Conservation (phyloP, 306 rosid genomes). For the Leucaena leucocephala region DNA sequence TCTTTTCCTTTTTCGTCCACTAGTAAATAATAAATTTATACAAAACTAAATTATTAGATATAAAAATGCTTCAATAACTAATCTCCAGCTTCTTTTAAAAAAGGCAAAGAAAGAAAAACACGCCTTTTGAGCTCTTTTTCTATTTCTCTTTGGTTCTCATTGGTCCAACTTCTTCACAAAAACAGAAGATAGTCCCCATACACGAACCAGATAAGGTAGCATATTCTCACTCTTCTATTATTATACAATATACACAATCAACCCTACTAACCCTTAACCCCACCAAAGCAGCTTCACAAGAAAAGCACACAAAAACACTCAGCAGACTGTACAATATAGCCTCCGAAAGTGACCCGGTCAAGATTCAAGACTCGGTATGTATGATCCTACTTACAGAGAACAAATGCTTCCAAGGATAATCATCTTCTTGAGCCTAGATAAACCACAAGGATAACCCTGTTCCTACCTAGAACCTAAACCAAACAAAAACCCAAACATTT, state of each 20-base stretch:
- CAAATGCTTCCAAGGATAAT: conserved; percentile 18
- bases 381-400: conserved; percentile 28
- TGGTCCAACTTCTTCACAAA: background rate
- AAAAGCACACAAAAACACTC: conserved; percentile 41
- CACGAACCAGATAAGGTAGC: background rate
- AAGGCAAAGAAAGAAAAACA: no score
- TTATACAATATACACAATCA: conserved; percentile 34
- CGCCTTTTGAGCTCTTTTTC: no score
- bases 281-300: conserved; percentile 31
- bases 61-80: no score
- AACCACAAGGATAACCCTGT: conserved; percentile 34
- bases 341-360: conserved; percentile 47
- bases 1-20: background rate
- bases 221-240: background rate
- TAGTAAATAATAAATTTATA: background rate
- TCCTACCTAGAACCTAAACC: conserved; percentile 40
- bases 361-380: conserved; percentile 7
- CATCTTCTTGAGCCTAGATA: conserved; percentile 13
- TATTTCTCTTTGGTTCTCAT: background rate
- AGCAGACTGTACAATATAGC: conserved; percentile 54
- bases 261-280: conserved; percentile 30
- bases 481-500: conserved; percentile 31
- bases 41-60: background rate
- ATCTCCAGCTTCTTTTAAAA: no score
- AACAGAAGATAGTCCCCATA: background rate